Evolutionary conservation across 2,329 filamentous ascomycete genomes (phyloP).

Genomic region (Cladosporium sp.): DNA sequence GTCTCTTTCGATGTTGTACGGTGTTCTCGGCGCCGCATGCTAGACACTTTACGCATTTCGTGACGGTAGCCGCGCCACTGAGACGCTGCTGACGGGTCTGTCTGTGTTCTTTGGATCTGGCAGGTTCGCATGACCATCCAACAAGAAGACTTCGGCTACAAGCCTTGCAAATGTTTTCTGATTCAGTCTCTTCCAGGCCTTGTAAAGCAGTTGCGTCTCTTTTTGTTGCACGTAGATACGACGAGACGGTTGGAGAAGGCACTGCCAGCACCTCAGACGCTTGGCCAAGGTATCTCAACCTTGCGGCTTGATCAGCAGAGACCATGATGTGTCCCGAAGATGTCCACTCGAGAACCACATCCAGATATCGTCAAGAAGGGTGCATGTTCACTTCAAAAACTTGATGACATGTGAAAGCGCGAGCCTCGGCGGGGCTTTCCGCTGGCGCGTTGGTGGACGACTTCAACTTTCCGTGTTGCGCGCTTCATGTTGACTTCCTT

Average conservation of each 20-base stretch:
- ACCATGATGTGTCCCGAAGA: neutral
- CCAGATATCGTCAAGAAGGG: neutral
- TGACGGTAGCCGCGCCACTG: neutral
- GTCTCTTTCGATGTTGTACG: neutral
- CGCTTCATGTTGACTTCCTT: neutral
- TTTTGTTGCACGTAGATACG: neutral
- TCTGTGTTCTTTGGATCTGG: neutral
- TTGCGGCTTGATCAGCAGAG: neutral
- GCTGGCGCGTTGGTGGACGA: slow-evolving; percentile 1
- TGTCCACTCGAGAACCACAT: neutral
- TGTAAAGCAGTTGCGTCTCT: neutral
- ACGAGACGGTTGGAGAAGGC: neutral
- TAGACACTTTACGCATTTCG: slow-evolving; percentile 10
- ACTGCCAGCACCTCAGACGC: slow-evolving; percentile 3
- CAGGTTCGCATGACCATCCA: slow-evolving; percentile 2
- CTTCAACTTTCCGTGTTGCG: neutral
- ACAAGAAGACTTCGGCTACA: neutral
- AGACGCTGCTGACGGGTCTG: slow-evolving; percentile 8
- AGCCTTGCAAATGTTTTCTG: neutral
- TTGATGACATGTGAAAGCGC: slow-evolving; percentile 7
- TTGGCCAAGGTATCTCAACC: neutral
- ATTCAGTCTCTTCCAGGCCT: neutral
- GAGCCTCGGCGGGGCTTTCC: neutral
- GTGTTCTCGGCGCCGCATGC: slow-evolving; percentile 7
- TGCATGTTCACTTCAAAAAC: slow-evolving; percentile 8